A percentile compares a stretch with the other conserved stretches of the same genome.
phyloP scores from a whole-genome alignment of 768 basidiomycete genomes.

The Pleurotus eryngii region DNA sequence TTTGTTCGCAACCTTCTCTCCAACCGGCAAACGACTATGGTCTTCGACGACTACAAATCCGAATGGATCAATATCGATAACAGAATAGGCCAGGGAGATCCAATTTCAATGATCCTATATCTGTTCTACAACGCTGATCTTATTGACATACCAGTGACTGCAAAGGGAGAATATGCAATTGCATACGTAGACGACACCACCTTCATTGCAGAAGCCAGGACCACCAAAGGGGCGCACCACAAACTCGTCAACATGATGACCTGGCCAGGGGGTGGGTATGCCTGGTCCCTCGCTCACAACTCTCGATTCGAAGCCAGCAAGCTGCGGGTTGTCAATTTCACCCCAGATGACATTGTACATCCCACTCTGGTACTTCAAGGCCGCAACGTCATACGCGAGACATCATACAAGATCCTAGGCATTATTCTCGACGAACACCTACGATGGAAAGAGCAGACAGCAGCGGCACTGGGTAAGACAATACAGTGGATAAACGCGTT shows the following conservation, averaged over 20 bases:
- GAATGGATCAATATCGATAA: not conserved
- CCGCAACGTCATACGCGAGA: constrained; percentile 8
- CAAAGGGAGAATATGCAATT: not conserved
- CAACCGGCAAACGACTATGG: constrained; percentile 10
- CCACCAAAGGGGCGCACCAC: constrained; percentile 1
- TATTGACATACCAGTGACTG: constrained; percentile 10
- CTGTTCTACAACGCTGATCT: constrained; percentile 22
- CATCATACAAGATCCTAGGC: constrained; percentile 24
- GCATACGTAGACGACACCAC: constrained; percentile 17
- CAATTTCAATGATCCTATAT: constrained; percentile 4
- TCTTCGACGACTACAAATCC: constrained; percentile 16
- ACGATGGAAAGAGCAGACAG: constrained; percentile 10
- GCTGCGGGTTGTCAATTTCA: constrained; percentile 15
- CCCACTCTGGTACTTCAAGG: constrained; percentile 6
- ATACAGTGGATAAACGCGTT: not conserved
- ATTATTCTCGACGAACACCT: constrained; percentile 19
- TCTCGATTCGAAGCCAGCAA: constrained; percentile 17
- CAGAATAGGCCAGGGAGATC: constrained; percentile 7
- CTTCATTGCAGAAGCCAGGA: constrained; percentile 3
- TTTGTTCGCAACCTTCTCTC: constrained; percentile 14
- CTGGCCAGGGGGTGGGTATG: constrained; percentile 4
- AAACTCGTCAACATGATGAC: constrained; percentile 14
- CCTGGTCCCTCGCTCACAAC: constrained; percentile 19
- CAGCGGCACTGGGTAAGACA: constrained; percentile 8
- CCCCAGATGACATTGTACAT: not conserved